Evolutionary conservation across 768 basidiomycete species (phyloP).

Genomic region (Leccinellum luteum): DNA sequence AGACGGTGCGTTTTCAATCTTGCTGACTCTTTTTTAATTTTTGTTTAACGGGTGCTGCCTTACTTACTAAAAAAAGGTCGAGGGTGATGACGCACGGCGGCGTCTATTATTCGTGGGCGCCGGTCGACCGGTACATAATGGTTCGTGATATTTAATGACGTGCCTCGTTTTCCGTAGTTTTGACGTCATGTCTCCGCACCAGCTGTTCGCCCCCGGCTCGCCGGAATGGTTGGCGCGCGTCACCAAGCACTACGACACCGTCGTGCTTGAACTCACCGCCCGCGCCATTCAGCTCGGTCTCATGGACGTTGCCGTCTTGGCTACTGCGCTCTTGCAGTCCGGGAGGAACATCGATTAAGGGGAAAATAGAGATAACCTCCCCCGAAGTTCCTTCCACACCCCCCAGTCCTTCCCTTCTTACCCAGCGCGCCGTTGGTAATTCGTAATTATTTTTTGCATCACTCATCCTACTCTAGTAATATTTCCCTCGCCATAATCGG

Average conservation of each 20-base stretch:
- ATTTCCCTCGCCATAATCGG: neutral
- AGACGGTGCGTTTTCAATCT: constrained; percentile 32
- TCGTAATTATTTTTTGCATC: neutral
- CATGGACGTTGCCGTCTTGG: constrained; percentile 49
- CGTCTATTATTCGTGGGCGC: constrained; percentile 53
- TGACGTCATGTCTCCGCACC: neutral
- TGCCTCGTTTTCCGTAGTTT: neutral
- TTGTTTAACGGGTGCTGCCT: too few species aligned
- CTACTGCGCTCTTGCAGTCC: constrained; percentile 53
- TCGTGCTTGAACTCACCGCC: constrained; percentile 54
- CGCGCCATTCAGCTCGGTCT: constrained; percentile 55
- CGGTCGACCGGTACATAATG: constrained; percentile 50
- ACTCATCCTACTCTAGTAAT: neutral
- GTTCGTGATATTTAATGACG: constrained; percentile 6
- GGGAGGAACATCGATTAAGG: constrained; percentile 60
- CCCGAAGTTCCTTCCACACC: neutral
- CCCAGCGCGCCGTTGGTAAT: neutral
- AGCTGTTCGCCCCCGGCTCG: constrained; percentile 49
- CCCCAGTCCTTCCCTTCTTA: too few species aligned
- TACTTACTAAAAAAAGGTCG: constrained; percentile 31
- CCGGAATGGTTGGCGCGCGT: constrained; percentile 48
- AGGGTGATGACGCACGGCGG: constrained; percentile 54
- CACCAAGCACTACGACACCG: constrained; percentile 40
- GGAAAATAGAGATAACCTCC: neutral
- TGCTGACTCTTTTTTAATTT: too few species aligned